Conservation (phyloP, 768 basidiomycete genomes). For the Strobilomyces confusus region DNA sequence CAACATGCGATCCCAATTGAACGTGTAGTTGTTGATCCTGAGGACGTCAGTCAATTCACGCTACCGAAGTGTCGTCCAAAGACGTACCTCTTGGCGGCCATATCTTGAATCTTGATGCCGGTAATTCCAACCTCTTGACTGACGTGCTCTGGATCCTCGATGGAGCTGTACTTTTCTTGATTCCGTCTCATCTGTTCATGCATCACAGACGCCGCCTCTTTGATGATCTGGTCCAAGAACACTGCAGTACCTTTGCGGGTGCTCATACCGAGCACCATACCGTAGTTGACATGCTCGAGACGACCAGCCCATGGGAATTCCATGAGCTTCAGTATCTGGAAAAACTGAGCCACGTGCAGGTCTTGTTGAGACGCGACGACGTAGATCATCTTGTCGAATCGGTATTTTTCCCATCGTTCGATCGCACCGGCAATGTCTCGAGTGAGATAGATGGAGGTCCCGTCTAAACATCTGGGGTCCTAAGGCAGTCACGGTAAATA, state of each 20-base stretch:
- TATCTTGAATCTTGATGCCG: slow-evolving; percentile 97
- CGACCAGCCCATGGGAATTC: slow-evolving; percentile 79
- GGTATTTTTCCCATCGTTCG: slow-evolving; percentile 89
- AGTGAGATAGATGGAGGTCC: slow-evolving; percentile 87
- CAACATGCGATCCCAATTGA: slow-evolving; percentile 91
- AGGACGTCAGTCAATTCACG: not conserved
- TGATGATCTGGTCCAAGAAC: slow-evolving; percentile 90
- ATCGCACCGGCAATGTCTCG: slow-evolving; percentile 94
- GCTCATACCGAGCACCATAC: slow-evolving; percentile 93
- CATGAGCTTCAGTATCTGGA: slow-evolving; percentile 91
- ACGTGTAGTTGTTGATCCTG: slow-evolving; percentile 94
- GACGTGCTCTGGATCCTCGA: slow-evolving; percentile 82
- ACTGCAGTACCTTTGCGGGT: slow-evolving; percentile 91
- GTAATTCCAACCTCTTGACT: slow-evolving; percentile 87
- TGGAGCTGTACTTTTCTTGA: slow-evolving; percentile 83
- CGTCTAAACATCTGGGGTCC: slow-evolving; percentile 52
- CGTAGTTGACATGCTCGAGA: slow-evolving; percentile 88
- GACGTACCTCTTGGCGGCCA: slow-evolving; percentile 84
- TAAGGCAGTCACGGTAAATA: not conserved
- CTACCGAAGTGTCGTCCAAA: not conserved
- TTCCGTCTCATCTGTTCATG: slow-evolving; percentile 96
- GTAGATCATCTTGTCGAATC: slow-evolving; percentile 91
- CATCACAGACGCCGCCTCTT: slow-evolving; percentile 86
- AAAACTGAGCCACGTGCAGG: slow-evolving; percentile 85
- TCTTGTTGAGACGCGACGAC: slow-evolving; percentile 87